Evolutionary conservation across 2,329 filamentous ascomycete genomes (phyloP).

Genomic region (Cercospora brassicicola): DNA sequence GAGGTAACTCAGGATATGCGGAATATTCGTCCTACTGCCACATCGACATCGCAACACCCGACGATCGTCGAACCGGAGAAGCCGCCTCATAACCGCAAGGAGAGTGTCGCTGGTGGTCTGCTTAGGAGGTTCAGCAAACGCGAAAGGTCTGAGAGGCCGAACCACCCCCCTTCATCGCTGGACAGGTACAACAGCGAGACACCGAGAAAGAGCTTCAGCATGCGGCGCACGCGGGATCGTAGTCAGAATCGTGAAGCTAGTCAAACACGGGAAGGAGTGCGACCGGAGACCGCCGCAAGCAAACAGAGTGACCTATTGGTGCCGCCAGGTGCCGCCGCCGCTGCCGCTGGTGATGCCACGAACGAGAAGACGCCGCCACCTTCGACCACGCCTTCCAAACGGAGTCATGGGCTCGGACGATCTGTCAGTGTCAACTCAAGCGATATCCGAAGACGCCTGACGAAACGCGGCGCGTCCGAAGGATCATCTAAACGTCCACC

Average conservation of each 20-base stretch:
- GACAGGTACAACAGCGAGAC: slow-evolving; percentile 73
- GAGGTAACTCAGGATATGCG: slow-evolving; percentile 75
- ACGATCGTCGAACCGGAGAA: slow-evolving; percentile 47
- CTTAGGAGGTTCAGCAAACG: slow-evolving; percentile 89
- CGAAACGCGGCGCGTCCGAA: slow-evolving; percentile 57
- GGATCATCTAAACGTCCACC: slow-evolving; percentile 45
- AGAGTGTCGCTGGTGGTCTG: slow-evolving; percentile 80
- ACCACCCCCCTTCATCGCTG: slow-evolving; percentile 70
- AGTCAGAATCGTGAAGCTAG: slow-evolving; percentile 44
- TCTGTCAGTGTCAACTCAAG: slow-evolving; percentile 91
- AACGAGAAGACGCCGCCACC: slow-evolving; percentile 24
- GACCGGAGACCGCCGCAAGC: slow-evolving; percentile 58
- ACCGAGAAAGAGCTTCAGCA: slow-evolving; percentile 85
- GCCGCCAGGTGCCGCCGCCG: slow-evolving; percentile 49
- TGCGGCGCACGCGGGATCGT: slow-evolving; percentile 61
- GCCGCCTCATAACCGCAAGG: slow-evolving; percentile 65
- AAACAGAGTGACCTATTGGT: slow-evolving; percentile 64
- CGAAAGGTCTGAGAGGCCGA: slow-evolving; percentile 62
- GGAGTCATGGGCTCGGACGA: slow-evolving; percentile 63
- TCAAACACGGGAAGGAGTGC: slow-evolving; percentile 47
- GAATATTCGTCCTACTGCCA: slow-evolving; percentile 61
- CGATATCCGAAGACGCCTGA: slow-evolving; percentile 69
- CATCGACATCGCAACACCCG: slow-evolving; percentile 44
- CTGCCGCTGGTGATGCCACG: slow-evolving; percentile 52
- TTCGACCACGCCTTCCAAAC: slow-evolving; percentile 5